Evolutionary conservation across 2,329 filamentous ascomycete genomes (phyloP), one percentile per base, ranked within the genome.

Genomic region (Amauroascus verrucosus): DNA sequence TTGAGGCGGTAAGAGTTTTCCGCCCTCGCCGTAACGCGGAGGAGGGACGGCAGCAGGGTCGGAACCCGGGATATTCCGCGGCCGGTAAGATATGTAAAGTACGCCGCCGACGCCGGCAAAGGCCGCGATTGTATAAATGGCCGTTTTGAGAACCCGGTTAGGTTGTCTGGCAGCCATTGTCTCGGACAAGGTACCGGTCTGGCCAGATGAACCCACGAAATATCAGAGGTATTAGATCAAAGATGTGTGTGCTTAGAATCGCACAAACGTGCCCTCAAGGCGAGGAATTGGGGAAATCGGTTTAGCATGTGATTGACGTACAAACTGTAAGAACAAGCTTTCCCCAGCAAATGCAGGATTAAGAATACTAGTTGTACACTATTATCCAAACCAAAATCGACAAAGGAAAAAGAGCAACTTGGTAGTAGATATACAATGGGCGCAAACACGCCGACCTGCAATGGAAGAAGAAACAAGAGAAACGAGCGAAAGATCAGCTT

Each of bases 1-100:
- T 51, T 71, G 72, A 2, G 77, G 77, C 8, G 73, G 73, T 4
- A 73, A 66, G 60, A 83, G 78, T 56, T 78, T 73, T 44, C 81
- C 81, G 53, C 75, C 76, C 59, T 80, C 76, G 58, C 75, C 76
- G 62, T 80, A 81, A 16, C 77, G 79, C 0, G 80, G 81, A n/a
- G 81, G 79, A 28, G 81, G 80, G 24, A 83, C 81, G 14, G 75
- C 72, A 2, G 81, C 79, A 32, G 77, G 77, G 62, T 83, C 79
- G 44, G 76, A 75, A 54, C 81, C 81, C 22, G 81, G 81, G 32
- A 84, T 81, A 62, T 82, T 78, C 61, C 80, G 78, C 24, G 81
- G 81, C 47, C 81, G 77, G 64, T 82, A 81, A 60, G 78, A 74
- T 57, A 80, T 70, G 68, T 84, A 84, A 55, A 84, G 73, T 43